Conservation (phyloP, 176 grass and related monocot genomes). For the Aegilops tauschii region DNA sequence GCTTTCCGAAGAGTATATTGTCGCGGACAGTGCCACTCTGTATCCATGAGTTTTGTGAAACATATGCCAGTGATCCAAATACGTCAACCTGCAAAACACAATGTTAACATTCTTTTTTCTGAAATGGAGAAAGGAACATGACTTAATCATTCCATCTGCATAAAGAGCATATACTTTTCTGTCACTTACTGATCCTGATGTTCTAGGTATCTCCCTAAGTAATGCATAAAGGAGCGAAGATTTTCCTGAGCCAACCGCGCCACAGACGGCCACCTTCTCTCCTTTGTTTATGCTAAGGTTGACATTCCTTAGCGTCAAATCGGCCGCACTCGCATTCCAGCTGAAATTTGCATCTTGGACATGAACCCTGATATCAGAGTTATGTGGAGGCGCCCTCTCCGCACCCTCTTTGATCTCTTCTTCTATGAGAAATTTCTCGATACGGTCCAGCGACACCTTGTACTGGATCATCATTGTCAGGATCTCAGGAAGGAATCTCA, state of each 20-base stretch:
- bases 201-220: conserved; percentile 81
- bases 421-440: conserved; percentile 68
- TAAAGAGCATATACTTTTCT: background rate
- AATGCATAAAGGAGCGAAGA: conserved; percentile 76
- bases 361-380: conserved; percentile 38
- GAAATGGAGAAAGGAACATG: background rate
- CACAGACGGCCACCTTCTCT: conserved; percentile 80
- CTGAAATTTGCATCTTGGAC: conserved; percentile 56
- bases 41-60: conserved; percentile 92
- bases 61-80: conserved; percentile 74
- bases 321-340: conserved; percentile 50
- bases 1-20: conserved; percentile 90
- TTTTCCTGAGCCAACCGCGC: conserved; percentile 85
- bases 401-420: conserved; percentile 81
- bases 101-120: background rate
- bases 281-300: conserved; percentile 48
- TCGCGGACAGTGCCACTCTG: conserved; percentile 85
- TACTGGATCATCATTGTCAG: conserved; percentile 84
- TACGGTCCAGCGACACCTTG: conserved; percentile 84
- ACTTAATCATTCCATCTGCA: background rate
- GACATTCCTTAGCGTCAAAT: conserved; percentile 53
- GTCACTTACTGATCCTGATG: conserved; percentile 72
- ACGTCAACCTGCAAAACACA: conserved; percentile 62
- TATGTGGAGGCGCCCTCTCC: conserved; percentile 23
- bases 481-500: conserved; percentile 75